Conservation (phyloP, 352 stramenopile genomes). For the Blastocystis sp. region DNA sequence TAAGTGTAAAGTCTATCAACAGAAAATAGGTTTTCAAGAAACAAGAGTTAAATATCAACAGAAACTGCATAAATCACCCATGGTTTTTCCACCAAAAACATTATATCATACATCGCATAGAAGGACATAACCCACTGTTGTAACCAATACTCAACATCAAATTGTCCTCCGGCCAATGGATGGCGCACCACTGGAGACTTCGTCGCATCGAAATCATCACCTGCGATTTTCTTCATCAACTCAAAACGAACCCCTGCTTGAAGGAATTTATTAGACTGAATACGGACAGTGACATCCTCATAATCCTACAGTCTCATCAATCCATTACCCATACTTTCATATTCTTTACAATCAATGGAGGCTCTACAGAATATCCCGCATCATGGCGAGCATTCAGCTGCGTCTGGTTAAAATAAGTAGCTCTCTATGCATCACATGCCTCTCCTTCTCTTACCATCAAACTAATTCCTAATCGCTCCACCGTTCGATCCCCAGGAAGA, state of each 20-base stretch:
- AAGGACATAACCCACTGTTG: slow-evolving; percentile 48
- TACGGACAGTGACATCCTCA: slow-evolving; percentile 1
- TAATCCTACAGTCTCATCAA: neutral
- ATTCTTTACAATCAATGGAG: neutral
- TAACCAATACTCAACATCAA: slow-evolving; percentile 55
- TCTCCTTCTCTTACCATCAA: neutral
- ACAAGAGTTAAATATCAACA: slow-evolving; percentile 26
- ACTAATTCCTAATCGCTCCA: slow-evolving; percentile 32
- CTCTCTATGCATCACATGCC: neutral
- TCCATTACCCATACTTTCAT: neutral
- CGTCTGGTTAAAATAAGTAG: slow-evolving; percentile 40
- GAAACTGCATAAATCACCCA: slow-evolving; percentile 51
- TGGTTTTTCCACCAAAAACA: slow-evolving; percentile 16
- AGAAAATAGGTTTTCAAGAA: neutral
- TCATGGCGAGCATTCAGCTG: neutral
- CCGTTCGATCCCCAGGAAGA: slow-evolving; percentile 21
- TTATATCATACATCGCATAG: slow-evolving; percentile 58
- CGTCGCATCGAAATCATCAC: slow-evolving; percentile 10
- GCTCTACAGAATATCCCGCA: neutral
- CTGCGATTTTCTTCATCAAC: slow-evolving; percentile 32
- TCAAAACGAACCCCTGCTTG: slow-evolving; percentile 11
- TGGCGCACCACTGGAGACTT: neutral
- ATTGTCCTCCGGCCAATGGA: slow-evolving; percentile 12
- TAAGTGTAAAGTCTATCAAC: too few relatives aligned
- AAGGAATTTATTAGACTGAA: neutral